phyloP scores from a whole-genome alignment of 78 protist species.

The Dictyostelium brefeldianum region DNA sequence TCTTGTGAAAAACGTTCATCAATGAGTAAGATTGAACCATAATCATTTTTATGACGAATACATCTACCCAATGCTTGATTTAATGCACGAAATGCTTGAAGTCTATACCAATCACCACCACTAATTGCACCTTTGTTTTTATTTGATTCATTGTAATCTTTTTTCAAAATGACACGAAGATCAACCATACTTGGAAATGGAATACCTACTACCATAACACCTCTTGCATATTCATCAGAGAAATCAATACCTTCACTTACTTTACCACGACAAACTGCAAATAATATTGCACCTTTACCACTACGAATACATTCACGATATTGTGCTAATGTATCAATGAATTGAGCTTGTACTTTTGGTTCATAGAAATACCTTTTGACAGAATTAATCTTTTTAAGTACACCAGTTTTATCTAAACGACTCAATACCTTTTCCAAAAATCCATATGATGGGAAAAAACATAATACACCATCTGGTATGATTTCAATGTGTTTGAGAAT shows the following conservation, averaged over 20 bases:
- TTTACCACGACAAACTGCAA: conserved; percentile 98
- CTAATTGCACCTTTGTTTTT: neutral
- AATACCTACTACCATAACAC: conserved; percentile 96
- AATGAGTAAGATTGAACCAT: conserved; percentile 95
- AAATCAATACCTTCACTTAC: conserved; percentile 98
- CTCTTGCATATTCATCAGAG: conserved; percentile 95
- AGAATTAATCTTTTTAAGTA: neutral
- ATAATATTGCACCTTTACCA: conserved; percentile 87
- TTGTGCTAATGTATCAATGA: conserved; percentile 40
- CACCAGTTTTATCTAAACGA: conserved; percentile 72
- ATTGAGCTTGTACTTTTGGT: conserved; percentile 71
- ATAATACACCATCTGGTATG: conserved; percentile 97
- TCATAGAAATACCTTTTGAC: conserved; percentile 66
- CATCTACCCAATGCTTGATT: conserved; percentile 99
- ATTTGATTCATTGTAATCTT: conserved; percentile 25
- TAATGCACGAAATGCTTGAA: conserved; percentile 95
- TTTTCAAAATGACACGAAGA: conserved; percentile 21
- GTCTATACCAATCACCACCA: conserved; percentile 34
- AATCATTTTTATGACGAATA: conserved; percentile 96
- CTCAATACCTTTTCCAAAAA: conserved; percentile 48
- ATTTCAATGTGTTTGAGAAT: conserved; percentile 83
- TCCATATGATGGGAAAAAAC: conserved; percentile 97
- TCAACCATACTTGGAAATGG: conserved; percentile 89
- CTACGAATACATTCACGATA: conserved; percentile 43
- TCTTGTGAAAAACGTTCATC: conserved; percentile 81